Conservation (phyloP, 2,329 filamentous ascomycete genomes). For the Ilyonectria robusta region DNA sequence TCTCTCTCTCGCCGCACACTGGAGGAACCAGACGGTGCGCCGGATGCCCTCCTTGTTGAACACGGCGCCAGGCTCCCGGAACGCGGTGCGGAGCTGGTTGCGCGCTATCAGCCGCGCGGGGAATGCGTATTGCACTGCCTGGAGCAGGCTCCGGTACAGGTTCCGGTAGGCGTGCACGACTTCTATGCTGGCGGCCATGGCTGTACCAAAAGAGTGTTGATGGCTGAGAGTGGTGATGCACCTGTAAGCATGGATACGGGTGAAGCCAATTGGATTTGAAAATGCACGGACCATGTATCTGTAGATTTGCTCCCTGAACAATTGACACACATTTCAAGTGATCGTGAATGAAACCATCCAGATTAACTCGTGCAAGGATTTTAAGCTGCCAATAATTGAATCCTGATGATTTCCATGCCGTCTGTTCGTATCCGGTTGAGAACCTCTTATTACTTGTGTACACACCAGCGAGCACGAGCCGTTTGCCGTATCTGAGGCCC, state of each 20-base stretch:
- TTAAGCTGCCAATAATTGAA: not conserved
- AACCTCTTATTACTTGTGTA: slow-evolving; percentile 36
- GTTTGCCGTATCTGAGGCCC: slow-evolving; percentile 34
- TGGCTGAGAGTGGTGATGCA: not conserved
- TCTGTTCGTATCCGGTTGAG: slow-evolving; percentile 20
- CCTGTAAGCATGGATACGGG: not conserved
- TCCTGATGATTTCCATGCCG: not conserved
- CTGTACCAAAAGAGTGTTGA: slow-evolving; percentile 9
- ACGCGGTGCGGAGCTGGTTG: slow-evolving; percentile 71
- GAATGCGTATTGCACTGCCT: slow-evolving; percentile 79
- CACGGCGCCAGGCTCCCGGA: slow-evolving; percentile 62
- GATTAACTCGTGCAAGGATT: not conserved
- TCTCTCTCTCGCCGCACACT: slow-evolving; percentile 72
- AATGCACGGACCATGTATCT: slow-evolving; percentile 34
- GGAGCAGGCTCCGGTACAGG: slow-evolving; percentile 77
- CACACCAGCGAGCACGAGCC: slow-evolving; percentile 28
- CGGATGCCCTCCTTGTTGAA: slow-evolving; percentile 68
- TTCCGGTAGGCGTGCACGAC: slow-evolving; percentile 78
- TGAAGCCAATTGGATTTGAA: not conserved
- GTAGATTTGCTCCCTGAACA: not conserved
- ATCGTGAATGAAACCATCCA: not conserved
- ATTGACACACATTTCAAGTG: not conserved
- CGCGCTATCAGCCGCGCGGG: slow-evolving; percentile 76
- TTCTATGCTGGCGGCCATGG: slow-evolving; percentile 52
- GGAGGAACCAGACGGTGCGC: slow-evolving; percentile 79